Conservation (phyloP, 768 basidiomycete species). For the Agrocybe praecox region DNA sequence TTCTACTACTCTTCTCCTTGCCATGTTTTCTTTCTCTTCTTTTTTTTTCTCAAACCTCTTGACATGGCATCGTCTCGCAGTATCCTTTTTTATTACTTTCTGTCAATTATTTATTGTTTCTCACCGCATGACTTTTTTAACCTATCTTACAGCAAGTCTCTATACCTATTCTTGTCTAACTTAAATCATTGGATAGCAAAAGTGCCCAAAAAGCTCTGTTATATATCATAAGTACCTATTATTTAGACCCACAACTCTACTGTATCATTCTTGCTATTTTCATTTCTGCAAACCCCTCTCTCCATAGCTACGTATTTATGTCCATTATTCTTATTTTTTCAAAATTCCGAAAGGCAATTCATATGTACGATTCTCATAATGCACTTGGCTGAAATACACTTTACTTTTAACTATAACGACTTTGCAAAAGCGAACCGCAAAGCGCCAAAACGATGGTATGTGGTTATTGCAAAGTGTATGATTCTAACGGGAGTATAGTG, state of each 20-base stretch:
- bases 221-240: background rate
- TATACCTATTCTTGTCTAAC: background rate
- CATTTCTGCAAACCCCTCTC: background rate
- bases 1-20: background rate
- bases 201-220: background rate
- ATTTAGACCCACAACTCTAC: background rate
- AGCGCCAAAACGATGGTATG: too few species aligned
- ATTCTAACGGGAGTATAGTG: too few species aligned
- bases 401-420: too few species aligned
- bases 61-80: background rate
- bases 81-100: background rate
- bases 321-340: background rate
- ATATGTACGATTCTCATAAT: background rate
- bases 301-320: background rate
- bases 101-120: constrained; percentile 3
- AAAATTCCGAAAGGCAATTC: background rate
- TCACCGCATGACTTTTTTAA: background rate
- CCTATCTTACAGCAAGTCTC: background rate
- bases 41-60: background rate
- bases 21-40: background rate
- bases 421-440: too few species aligned
- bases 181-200: background rate
- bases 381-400: background rate
- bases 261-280: background rate
- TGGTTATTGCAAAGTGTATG: too few species aligned